Evolutionary conservation across 140 eudicot genomes (phyloP).

Genomic region (Ambrosia hybrid): DNA sequence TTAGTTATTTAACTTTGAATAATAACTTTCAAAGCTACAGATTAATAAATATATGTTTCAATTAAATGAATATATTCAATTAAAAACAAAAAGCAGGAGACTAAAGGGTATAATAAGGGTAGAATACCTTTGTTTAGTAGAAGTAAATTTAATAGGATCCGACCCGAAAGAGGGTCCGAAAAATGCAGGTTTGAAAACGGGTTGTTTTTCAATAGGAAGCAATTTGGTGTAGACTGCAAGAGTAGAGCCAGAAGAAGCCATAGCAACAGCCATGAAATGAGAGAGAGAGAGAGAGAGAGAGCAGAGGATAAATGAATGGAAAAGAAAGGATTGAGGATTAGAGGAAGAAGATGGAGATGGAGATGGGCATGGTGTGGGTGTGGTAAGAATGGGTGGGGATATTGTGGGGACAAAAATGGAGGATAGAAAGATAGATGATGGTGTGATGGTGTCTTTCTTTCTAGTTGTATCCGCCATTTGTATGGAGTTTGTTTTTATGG

Average conservation of each 20-base stretch:
- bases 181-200: constrained; percentile 36
- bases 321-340: constrained; percentile 15
- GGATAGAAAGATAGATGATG: constrained; percentile 24
- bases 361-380: constrained; percentile 9
- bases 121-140: constrained; percentile 40
- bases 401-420: constrained; percentile 42
- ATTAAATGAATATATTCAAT: too few relatives aligned
- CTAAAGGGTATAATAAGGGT: too few relatives aligned
- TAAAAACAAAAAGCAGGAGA: too few relatives aligned
- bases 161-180: constrained; percentile 36
- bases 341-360: constrained; percentile 23
- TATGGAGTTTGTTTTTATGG: constrained; percentile 18
- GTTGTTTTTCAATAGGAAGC: constrained; percentile 44
- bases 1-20: too few relatives aligned
- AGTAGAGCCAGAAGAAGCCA: constrained; percentile 71
- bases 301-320: background rate
- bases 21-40: too few relatives aligned
- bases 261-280: constrained; percentile 60
- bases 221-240: constrained; percentile 47
- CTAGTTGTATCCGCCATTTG: constrained; percentile 42
- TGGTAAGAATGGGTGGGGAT: constrained; percentile 31
- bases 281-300: background rate
- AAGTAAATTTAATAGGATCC: constrained; percentile 43
- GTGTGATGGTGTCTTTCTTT: constrained; percentile 1
- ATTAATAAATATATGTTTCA: too few relatives aligned